Conservation (phyloP, 106 monocot genomes). For the Dactylorhiza incarnata region DNA sequence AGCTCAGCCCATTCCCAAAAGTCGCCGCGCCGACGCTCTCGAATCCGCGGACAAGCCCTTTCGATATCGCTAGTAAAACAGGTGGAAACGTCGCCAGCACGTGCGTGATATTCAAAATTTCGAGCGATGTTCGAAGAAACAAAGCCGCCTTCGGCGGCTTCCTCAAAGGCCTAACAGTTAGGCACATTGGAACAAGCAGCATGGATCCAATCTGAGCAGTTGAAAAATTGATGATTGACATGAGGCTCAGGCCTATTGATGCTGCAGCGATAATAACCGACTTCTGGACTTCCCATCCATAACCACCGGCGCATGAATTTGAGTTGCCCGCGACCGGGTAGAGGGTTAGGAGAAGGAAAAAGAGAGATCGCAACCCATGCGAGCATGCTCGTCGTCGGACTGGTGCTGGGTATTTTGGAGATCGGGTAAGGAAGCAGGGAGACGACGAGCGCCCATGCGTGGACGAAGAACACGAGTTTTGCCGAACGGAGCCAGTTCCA, state of each 20-base stretch:
- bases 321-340: constrained; percentile 26
- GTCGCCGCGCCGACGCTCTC: constrained; percentile 21
- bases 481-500: constrained; percentile 81
- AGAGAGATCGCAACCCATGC: constrained; percentile 51
- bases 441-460: constrained; percentile 60
- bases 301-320: constrained; percentile 10
- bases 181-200: constrained; percentile 65
- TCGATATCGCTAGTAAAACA: constrained; percentile 30
- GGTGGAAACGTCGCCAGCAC: constrained; percentile 50
- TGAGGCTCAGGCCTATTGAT: constrained; percentile 56
- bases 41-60: constrained; percentile 28
- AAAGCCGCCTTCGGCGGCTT: constrained; percentile 3
- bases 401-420: constrained; percentile 27
- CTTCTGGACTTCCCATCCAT: constrained; percentile 60
- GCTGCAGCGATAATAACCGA: constrained; percentile 46
- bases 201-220: constrained; percentile 81
- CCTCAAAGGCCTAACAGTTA: constrained; percentile 54
- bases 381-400: constrained; percentile 19
- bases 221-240: constrained; percentile 89
- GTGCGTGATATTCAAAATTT: constrained; percentile 28
- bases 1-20: constrained; percentile 66
- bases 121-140: constrained; percentile 2
- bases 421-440: constrained; percentile 52
- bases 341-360: constrained; percentile 17
- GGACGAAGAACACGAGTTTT: constrained; percentile 41